Base-by-base conservation (phyloP, 169 alveolate species). In the Plasmodium coatneyi region DNA sequence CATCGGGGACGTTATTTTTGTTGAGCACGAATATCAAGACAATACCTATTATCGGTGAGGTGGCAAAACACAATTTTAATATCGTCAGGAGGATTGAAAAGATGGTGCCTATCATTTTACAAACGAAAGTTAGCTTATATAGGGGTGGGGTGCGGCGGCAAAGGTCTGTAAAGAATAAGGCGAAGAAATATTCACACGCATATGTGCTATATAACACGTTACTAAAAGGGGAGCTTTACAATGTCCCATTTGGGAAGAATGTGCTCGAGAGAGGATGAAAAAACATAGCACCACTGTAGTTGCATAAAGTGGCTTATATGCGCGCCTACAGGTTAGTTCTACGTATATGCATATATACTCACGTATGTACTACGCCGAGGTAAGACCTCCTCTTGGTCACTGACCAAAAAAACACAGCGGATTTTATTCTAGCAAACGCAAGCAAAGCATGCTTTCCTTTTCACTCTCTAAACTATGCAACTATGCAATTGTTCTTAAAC, bases 1-100 rank as follows among this genome's bases (percentile, higher is more conserved):
- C 92, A 43, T 84, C 92, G 9, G 92, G 92, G 36, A 71, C 80
- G 41, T 84, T 84, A 41, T 83, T 83, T 84, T 84, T 84, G 56
- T 84, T 84, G 16, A 84, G 41, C 74, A 84, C 83, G 36, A 84
- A 84, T 71, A 84, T 84, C 39, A 84, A 84, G 41, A 84, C 34
- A 84, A 84, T 84, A 28, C 92, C 71, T 71, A 84, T 84, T 41
- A 84, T 84, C 16, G 92, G 92, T 41, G 92, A 84, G 74, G 92
- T 84, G 46, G 92, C 92, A 56, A 84, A 12, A 39, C 92, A 84
- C 36, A 84, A 43, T 84, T 84, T 84, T 71, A 84, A 14, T 41
- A 84, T 84, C 36, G 92, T 84, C 22, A 84, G 10, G 54, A 84
- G 34, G 79, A 84, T 28, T 71, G 92, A 84, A 28, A 84, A 84